These are phyloP conservation scores for Ulota crispa DNA, from an alignment of 225 moss, liverwort and hornwort genomes.

Conservation along the genomic window DNA sequence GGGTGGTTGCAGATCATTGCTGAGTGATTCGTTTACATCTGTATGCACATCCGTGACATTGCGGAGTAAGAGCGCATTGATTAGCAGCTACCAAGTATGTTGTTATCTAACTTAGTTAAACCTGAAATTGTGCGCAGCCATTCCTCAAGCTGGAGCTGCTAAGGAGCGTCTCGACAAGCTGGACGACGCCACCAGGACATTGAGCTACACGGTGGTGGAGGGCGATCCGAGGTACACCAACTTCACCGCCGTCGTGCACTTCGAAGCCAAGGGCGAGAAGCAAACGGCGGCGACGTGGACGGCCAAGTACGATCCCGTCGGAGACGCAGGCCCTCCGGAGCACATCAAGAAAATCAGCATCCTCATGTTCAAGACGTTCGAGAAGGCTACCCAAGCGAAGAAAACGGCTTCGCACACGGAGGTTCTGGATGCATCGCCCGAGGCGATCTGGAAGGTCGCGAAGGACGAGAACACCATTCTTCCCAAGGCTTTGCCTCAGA, in stretches of 20 bases:
- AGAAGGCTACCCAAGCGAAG: slow-evolving; percentile 4
- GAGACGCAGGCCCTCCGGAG: slow-evolving; percentile 17
- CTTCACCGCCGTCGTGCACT: slow-evolving; percentile 16
- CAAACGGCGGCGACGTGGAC: slow-evolving; percentile 32
- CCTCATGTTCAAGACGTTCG: slow-evolving; percentile 26
- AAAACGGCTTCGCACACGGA: slow-evolving; percentile 12
- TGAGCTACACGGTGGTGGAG: slow-evolving; percentile 23
- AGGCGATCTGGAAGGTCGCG: slow-evolving; percentile 9
- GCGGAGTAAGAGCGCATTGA: neutral
- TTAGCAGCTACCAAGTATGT: too few relatives aligned
- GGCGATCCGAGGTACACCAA: slow-evolving; percentile 32
- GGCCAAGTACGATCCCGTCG: slow-evolving; percentile 22
- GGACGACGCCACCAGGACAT: slow-evolving; percentile 23
- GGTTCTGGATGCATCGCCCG: slow-evolving; percentile 5
- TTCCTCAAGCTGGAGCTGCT: slow-evolving; percentile 28
- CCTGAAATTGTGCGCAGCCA: slow-evolving; percentile 5
- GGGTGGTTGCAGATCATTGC: too few relatives aligned
- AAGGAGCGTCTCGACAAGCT: slow-evolving; percentile 34
- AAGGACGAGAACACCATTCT: slow-evolving; percentile 15
- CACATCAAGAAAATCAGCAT: slow-evolving; percentile 26
- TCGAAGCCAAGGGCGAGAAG: slow-evolving; percentile 6
- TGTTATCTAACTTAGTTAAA: neutral
- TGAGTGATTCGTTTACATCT: too few relatives aligned
- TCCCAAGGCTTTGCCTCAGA: slow-evolving; percentile 2
- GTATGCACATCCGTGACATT: neutral